Percentiles rank a stretch among this genome's conserved stretches.
These are phyloP conservation scores for Paraurostyla sp. DNA, from an alignment of 73 alveolate species.

Conservation along the genomic window DNA sequence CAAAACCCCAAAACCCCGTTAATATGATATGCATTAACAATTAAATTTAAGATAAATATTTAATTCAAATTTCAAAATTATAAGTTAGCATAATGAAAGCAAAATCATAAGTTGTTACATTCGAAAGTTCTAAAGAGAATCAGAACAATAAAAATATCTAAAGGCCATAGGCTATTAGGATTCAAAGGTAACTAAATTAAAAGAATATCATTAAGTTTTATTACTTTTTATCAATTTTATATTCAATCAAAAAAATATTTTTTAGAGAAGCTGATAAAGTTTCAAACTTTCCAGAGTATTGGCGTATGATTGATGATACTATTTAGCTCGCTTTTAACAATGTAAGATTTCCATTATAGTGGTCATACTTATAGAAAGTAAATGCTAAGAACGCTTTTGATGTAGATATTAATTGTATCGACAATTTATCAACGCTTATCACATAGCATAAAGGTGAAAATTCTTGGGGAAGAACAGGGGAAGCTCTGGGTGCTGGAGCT, in stretches of 20 bases:
- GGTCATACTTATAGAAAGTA: conserved; percentile 68
- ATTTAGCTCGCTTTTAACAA: conserved; percentile 43
- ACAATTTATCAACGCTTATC: conserved; percentile 69
- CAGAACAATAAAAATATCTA: no score
- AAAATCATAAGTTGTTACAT: no score
- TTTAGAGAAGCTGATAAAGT: conserved; percentile 38
- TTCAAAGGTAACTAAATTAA: neutral
- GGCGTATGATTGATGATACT: conserved; percentile 58
- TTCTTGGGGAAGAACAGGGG: conserved; percentile 84
- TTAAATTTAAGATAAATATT: no score
- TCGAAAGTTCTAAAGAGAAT: no score
- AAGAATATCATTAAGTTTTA: no score
- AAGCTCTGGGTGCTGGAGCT: conserved; percentile 86
- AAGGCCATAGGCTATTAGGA: neutral
- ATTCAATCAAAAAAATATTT: no score
- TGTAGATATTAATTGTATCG: conserved; percentile 80
- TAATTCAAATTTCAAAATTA: no score
- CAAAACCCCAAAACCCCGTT: no score
- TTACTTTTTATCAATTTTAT: no score
- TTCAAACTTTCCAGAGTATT: conserved; percentile 46
- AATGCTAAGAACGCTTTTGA: conserved; percentile 88
- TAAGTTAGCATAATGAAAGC: no score
- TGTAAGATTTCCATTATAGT: neutral
- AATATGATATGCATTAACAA: no score
- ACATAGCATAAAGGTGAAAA: conserved; percentile 79